phyloP scores from a whole-genome alignment of 805 yeast genomes.

The Blastobotrys parvus region DNA sequence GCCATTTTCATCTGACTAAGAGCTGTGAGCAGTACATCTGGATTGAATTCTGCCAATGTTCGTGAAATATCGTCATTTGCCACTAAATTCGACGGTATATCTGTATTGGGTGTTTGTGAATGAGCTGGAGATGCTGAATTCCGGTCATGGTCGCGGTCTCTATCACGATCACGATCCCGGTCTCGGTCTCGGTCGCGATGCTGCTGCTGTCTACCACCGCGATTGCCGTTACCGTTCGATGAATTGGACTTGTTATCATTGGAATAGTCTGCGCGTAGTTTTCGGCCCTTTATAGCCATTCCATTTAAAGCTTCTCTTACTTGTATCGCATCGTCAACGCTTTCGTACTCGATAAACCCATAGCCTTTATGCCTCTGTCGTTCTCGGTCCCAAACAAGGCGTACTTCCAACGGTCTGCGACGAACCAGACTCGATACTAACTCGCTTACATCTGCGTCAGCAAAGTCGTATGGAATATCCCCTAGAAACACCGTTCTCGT shows the following conservation, averaged over 20 bases:
- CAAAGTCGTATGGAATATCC: conserved; percentile 22
- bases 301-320: conserved; percentile 17
- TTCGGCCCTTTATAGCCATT: conserved; percentile 13
- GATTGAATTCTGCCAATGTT: conserved; percentile 44
- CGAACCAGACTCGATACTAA: conserved; percentile 7
- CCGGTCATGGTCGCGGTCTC: not conserved
- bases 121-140: not conserved
- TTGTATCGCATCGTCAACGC: conserved; percentile 13
- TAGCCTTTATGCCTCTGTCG: conserved; percentile 18
- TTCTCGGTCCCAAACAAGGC: conserved; percentile 19
- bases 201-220: not conserved
- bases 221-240: not conserved
- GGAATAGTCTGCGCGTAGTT: conserved; percentile 19
- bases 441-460: conserved; percentile 19
- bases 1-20: conserved; percentile 50
- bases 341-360: conserved; percentile 19
- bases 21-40: conserved; percentile 39
- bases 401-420: conserved; percentile 6
- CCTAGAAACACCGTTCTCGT: conserved; percentile 18
- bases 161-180: not conserved
- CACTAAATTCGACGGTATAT: conserved; percentile 30
- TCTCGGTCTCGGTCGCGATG: not conserved
- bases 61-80: conserved; percentile 37
- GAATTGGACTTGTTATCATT: conserved; percentile 6
- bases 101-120: not conserved